Conservation (phyloP, 2,329 filamentous ascomycete genomes). For the Fusarium sp. region DNA sequence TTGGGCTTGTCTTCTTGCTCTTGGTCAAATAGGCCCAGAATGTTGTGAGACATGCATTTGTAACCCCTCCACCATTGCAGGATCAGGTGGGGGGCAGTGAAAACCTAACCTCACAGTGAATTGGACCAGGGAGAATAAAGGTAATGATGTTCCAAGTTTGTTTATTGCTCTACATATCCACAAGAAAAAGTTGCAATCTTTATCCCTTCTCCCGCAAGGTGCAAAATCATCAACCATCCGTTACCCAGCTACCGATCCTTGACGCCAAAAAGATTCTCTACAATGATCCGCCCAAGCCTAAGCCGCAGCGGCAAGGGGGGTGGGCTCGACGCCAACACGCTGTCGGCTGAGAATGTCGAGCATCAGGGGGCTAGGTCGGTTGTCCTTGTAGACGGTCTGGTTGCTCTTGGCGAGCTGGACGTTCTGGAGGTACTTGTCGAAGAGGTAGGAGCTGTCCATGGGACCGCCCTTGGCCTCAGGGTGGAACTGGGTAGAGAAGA, state of each 20-base stretch:
- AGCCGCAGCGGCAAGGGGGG: constrained; percentile 64
- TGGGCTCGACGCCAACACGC: constrained; percentile 87
- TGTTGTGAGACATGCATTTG: neutral
- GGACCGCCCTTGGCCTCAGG: constrained; percentile 98
- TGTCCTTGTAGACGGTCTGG: constrained; percentile 84
- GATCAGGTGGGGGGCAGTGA: too few relatives aligned
- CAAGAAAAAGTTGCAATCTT: constrained; percentile 14
- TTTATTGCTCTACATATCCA: constrained; percentile 5
- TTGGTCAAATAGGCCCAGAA: neutral
- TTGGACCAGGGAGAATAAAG: neutral
- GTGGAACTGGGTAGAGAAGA: constrained; percentile 99
- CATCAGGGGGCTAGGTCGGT: constrained; percentile 86
- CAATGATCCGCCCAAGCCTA: constrained; percentile 53
- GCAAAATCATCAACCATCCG: constrained; percentile 11
- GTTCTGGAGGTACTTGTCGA: constrained; percentile 94
- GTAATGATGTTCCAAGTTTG: constrained; percentile 2
- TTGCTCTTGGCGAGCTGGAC: constrained; percentile 90
- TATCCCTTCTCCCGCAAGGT: constrained; percentile 15
- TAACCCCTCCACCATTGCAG: neutral
- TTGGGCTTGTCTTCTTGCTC: too few relatives aligned
- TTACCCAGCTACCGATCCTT: constrained; percentile 28
- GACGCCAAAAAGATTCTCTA: constrained; percentile 26
- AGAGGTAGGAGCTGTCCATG: constrained; percentile 94
- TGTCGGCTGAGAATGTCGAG: constrained; percentile 94
- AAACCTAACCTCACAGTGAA: neutral